A percentile compares a stretch with the other conserved stretches of the same genome.
phyloP scores from a whole-genome alignment of 108 stramenopile genomes.

The Cyclotella kingstonii region DNA sequence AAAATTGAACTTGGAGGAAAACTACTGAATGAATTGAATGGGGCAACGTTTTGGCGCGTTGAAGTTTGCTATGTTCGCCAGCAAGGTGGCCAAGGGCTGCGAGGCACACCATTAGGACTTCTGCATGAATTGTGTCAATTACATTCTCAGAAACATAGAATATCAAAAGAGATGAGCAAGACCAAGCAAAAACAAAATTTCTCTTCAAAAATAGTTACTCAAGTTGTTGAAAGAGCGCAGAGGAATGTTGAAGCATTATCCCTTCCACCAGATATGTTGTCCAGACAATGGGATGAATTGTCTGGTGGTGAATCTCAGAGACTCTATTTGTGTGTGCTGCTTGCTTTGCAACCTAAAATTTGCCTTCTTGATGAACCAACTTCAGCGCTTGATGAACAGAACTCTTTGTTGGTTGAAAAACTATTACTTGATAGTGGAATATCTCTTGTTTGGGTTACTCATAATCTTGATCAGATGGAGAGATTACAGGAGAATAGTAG shows the following conservation, averaged over 20 bases:
- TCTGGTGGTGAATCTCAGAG: conserved; percentile 82
- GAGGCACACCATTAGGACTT: conserved; percentile 1
- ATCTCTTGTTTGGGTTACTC: conserved; percentile 49
- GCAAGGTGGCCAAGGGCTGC: conserved; percentile 10
- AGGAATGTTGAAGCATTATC: background rate
- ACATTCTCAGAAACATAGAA: background rate
- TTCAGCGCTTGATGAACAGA: conserved; percentile 53
- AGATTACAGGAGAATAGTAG: conserved; percentile 2
- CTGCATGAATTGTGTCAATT: background rate
- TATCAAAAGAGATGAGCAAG: background rate
- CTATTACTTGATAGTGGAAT: conserved; percentile 28
- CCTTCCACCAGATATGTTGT: conserved; percentile 1
- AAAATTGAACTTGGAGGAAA: conserved; percentile 7
- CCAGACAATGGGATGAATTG: conserved; percentile 55
- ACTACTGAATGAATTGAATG: conserved; percentile 4
- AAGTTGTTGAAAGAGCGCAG: background rate
- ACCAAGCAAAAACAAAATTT: too few relatives aligned
- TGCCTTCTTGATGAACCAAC: conserved; percentile 73
- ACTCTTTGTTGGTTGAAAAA: conserved; percentile 46
- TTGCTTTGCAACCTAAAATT: conserved; percentile 50
- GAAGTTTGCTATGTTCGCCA: conserved; percentile 2
- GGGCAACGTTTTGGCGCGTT: background rate
- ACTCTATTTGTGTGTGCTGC: conserved; percentile 54
- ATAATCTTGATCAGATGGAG: conserved; percentile 46
- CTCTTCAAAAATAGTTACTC: conserved; percentile 2